Conservation (phyloP, 108 stramenopile genomes). For the Skeletonema marinoi region DNA sequence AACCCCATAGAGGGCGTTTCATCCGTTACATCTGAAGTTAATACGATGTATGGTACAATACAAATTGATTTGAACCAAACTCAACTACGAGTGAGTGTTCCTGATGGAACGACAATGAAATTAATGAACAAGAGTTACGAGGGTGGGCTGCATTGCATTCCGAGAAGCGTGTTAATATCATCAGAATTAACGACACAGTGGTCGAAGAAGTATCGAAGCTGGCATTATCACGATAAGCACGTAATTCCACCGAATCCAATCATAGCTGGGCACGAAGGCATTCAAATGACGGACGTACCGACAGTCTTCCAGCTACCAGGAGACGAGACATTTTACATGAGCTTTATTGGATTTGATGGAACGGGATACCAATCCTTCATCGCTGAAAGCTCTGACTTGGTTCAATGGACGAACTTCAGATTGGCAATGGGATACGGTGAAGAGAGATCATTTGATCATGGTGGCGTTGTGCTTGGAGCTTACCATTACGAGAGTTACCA, state of each 20-base stretch:
- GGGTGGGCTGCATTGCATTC: slow-evolving; percentile 19
- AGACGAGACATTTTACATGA: slow-evolving; percentile 44
- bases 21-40: neutral
- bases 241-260: slow-evolving; percentile 28
- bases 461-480: slow-evolving; percentile 47
- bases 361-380: slow-evolving; percentile 40
- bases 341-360: slow-evolving; percentile 47
- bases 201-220: slow-evolving; percentile 40
- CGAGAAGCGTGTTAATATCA: slow-evolving; percentile 21
- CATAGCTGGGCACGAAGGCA: slow-evolving; percentile 27
- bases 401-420: slow-evolving; percentile 23
- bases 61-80: slow-evolving; percentile 3
- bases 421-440: slow-evolving; percentile 45
- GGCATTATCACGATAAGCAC: slow-evolving; percentile 35
- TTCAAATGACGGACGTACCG: slow-evolving; percentile 50
- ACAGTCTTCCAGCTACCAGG: slow-evolving; percentile 44
- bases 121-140: slow-evolving; percentile 27
- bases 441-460: slow-evolving; percentile 36
- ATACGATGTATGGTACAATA: slow-evolving; percentile 28
- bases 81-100: slow-evolving; percentile 20
- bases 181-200: slow-evolving; percentile 18
- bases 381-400: slow-evolving; percentile 40
- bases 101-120: slow-evolving; percentile 31
- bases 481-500: slow-evolving; percentile 44
- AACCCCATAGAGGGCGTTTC: slow-evolving; percentile 18